These are phyloP conservation scores for Exophiala viscosa DNA, from an alignment of 2,329 filamentous ascomycete genomes.

Conservation along the genomic window DNA sequence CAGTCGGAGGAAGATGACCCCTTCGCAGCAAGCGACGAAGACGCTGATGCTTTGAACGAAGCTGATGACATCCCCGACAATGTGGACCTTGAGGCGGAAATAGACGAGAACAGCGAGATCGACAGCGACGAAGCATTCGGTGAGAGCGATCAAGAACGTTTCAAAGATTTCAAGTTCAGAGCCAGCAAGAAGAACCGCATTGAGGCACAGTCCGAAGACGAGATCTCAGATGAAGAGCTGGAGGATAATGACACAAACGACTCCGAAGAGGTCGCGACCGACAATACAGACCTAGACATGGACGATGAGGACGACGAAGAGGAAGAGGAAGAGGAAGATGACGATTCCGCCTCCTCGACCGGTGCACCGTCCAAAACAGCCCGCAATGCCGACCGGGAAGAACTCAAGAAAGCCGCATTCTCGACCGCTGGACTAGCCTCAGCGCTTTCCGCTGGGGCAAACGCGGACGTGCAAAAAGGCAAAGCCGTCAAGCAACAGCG, in stretches of 20 bases:
- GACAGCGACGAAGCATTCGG: conserved; percentile 31
- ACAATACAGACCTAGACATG: conserved; percentile 33
- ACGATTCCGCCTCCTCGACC: conserved; percentile 28
- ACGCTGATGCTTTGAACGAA: conserved; percentile 17
- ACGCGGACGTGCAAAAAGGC: conserved; percentile 79
- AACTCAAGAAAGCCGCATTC: conserved; percentile 63
- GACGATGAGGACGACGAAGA: conserved; percentile 35
- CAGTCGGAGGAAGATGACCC: conserved; percentile 30
- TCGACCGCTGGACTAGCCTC: conserved; percentile 60
- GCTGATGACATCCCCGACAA: conserved; percentile 23
- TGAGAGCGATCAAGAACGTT: conserved; percentile 26
- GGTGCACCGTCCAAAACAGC: conserved; percentile 19
- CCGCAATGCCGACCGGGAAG: conserved; percentile 45
- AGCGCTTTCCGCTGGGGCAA: conserved; percentile 63
- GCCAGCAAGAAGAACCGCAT: conserved; percentile 23
- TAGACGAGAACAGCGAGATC: conserved; percentile 30
- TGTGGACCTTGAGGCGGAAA: conserved; percentile 21
- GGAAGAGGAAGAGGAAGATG: conserved; percentile 31
- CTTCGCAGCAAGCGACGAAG: conserved; percentile 10
- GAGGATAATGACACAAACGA: conserved; percentile 31
- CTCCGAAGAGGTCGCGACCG: conserved; percentile 7
- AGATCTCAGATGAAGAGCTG: conserved; percentile 27
- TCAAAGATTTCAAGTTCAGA: conserved; percentile 26
- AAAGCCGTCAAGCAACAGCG: conserved; percentile 81
- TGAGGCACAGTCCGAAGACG: conserved; percentile 16